Evolutionary conservation across 2,329 filamentous ascomycete genomes (phyloP).

Genomic region (Neofusicoccum parvum): DNA sequence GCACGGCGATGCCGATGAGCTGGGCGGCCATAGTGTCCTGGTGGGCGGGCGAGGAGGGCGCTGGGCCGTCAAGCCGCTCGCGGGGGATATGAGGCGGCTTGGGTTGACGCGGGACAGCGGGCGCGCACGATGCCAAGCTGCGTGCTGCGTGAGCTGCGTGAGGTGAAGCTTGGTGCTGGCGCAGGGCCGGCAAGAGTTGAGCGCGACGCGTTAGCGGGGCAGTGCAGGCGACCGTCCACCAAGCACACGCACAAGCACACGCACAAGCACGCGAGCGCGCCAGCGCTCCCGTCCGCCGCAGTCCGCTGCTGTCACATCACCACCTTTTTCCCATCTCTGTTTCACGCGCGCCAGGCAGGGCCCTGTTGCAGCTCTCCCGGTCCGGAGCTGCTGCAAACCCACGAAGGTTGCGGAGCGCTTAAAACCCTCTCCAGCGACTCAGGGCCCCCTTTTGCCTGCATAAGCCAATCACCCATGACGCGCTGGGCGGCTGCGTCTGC

Average conservation of each 20-base stretch:
- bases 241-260: too few species aligned
- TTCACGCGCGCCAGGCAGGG: not conserved
- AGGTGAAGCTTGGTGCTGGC: not conserved
- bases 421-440: not conserved
- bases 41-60: constrained; percentile 22
- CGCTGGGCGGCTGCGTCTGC: not conserved
- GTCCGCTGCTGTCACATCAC: not conserved
- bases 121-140: not conserved
- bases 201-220: constrained; percentile 18
- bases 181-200: constrained; percentile 1
- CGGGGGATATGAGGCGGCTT: not conserved
- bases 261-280: not conserved
- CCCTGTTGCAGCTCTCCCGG: constrained; percentile 8
- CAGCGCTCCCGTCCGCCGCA: not conserved
- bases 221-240: not conserved
- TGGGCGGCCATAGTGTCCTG: constrained; percentile 66
- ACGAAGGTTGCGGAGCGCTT: constrained; percentile 6
- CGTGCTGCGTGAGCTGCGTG: not conserved
- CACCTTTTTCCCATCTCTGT: not conserved
- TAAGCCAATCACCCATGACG: constrained; percentile 6
- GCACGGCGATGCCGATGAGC: constrained; percentile 76
- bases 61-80: not conserved
- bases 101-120: not conserved
- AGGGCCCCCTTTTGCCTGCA: constrained; percentile 12
- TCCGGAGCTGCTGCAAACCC: not conserved